phyloP scores from a whole-genome alignment of 164 flowering plant species.

The Malania oleifera region DNA sequence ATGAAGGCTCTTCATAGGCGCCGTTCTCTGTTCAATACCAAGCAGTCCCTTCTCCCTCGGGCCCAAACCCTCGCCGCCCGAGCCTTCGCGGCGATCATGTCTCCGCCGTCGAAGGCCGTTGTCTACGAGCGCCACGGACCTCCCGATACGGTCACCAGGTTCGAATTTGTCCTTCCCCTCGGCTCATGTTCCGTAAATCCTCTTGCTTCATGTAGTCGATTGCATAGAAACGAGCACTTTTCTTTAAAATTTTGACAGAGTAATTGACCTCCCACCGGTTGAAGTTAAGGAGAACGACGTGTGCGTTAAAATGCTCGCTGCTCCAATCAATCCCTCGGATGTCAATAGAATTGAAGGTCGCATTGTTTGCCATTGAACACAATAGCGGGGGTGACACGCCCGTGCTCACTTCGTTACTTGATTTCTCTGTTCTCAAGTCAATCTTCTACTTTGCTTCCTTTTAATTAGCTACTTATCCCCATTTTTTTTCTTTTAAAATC shows the following conservation, averaged over 20 bases:
- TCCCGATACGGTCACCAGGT: conserved; percentile 83
- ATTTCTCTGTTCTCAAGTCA: no score
- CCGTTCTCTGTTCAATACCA: not conserved
- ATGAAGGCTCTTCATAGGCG: conserved; percentile 14
- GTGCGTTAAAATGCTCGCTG: conserved; percentile 90
- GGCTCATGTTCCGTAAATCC: not conserved
- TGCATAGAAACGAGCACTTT: not conserved
- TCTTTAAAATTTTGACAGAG: conserved; percentile 28
- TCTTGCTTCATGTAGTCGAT: no score
- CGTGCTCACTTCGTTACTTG: no score
- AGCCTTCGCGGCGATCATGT: conserved; percentile 48
- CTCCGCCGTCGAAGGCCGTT: conserved; percentile 86
- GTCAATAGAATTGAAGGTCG: conserved; percentile 91
- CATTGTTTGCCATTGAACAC: no score
- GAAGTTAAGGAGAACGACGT: conserved; percentile 75
- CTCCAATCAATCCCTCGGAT: conserved; percentile 96
- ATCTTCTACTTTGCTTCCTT: no score
- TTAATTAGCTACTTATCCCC: no score
- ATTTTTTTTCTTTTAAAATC: no score
- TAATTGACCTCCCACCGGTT: conserved; percentile 63
- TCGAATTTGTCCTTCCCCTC: not conserved
- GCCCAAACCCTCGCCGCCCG: conserved; percentile 20
- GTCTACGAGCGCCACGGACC: conserved; percentile 81
- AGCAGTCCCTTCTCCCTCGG: conserved; percentile 3
- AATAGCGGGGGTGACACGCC: no score